These are phyloP conservation scores for Jackrogersella minutella DNA, from an alignment of 495 filamentous ascomycete species.

Conservation along the genomic window DNA sequence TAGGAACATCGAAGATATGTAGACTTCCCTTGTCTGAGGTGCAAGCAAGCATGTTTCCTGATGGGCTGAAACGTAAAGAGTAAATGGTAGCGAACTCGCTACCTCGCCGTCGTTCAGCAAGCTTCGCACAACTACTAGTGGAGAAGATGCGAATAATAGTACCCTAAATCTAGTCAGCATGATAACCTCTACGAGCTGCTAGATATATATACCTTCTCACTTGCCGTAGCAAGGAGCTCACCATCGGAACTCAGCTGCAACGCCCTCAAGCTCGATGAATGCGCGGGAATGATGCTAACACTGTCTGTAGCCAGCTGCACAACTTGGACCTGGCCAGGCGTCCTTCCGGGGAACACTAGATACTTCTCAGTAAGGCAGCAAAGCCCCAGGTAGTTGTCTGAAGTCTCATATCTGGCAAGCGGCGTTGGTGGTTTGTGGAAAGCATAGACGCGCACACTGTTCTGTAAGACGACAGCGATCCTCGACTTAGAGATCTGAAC, in stretches of 20 bases:
- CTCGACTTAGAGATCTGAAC: constrained; percentile 79
- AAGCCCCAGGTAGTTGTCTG: constrained; percentile 84
- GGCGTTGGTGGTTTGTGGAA: constrained; percentile 80
- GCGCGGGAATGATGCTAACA: constrained; percentile 94
- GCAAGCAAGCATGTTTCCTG: constrained; percentile 78
- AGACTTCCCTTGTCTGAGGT: constrained; percentile 97
- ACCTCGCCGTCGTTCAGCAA: constrained; percentile 86
- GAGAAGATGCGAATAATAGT: constrained; percentile 88
- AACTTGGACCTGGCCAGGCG: constrained; percentile 88
- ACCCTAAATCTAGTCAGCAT: constrained; percentile 60
- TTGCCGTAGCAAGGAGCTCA: constrained; percentile 86
- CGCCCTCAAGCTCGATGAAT: constrained; percentile 79
- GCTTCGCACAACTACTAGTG: constrained; percentile 75
- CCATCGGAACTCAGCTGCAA: constrained; percentile 82
- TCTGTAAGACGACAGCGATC: constrained; percentile 82
- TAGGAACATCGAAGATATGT: constrained; percentile 83
- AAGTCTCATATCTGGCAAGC: constrained; percentile 80
- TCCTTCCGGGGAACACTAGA: constrained; percentile 84
- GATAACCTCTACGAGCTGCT: not conserved
- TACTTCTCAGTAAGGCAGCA: constrained; percentile 77
- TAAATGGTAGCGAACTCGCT: constrained; percentile 88
- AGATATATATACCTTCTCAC: constrained; percentile 70
- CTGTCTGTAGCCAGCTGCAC: constrained; percentile 82
- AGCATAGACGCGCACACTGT: constrained; percentile 82
- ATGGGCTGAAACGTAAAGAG: constrained; percentile 85